Percentiles rank a stretch among this genome's conserved stretches.
phyloP scores from a whole-genome alignment of 2,329 filamentous ascomycete species.

The Ophiocordyceps robertsii region DNA sequence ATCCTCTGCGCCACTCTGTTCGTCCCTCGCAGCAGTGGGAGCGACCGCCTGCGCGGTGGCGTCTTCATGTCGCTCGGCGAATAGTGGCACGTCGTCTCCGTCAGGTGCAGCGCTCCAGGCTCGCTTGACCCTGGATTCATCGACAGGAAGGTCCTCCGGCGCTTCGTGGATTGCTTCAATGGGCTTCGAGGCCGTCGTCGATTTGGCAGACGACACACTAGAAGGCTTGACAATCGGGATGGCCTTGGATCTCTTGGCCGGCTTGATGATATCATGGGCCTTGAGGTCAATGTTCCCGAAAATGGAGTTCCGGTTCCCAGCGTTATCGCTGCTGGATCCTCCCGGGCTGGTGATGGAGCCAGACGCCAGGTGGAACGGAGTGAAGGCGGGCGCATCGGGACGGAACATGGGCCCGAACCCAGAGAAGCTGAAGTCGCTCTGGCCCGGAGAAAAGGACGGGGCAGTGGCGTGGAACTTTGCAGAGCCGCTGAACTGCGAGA shows the following conservation, averaged over 20 bases:
- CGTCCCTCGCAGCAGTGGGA: conserved; percentile 9
- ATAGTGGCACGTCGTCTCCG: conserved; percentile 61
- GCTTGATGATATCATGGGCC: conserved; percentile 47
- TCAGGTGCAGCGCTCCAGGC: conserved; percentile 51
- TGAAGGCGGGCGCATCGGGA: conserved; percentile 65
- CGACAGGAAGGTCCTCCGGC: conserved; percentile 45
- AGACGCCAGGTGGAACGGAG: conserved; percentile 39
- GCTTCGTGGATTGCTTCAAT: conserved; percentile 13
- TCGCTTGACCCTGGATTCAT: conserved; percentile 63
- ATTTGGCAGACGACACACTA: conserved; percentile 28
- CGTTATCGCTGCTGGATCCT: conserved; percentile 29
- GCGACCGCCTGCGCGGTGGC: conserved; percentile 1
- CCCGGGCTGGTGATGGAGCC: conserved; percentile 32
- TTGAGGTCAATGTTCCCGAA: conserved; percentile 57
- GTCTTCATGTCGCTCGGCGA: conserved; percentile 44
- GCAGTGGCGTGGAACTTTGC: conserved; percentile 56
- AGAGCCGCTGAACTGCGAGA: conserved; percentile 18
- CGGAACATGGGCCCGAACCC: conserved; percentile 55
- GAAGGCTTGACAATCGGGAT: conserved; percentile 65
- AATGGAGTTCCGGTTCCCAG: conserved; percentile 37
- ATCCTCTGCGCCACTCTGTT: conserved; percentile 12
- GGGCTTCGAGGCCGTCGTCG: conserved; percentile 7
- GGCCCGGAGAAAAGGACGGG: conserved; percentile 56
- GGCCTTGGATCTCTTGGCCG: conserved; percentile 64
- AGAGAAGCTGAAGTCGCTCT: conserved; percentile 55